Conservation (phyloP, 108 stramenopile species). For the Stephanodiscus minutulus region DNA sequence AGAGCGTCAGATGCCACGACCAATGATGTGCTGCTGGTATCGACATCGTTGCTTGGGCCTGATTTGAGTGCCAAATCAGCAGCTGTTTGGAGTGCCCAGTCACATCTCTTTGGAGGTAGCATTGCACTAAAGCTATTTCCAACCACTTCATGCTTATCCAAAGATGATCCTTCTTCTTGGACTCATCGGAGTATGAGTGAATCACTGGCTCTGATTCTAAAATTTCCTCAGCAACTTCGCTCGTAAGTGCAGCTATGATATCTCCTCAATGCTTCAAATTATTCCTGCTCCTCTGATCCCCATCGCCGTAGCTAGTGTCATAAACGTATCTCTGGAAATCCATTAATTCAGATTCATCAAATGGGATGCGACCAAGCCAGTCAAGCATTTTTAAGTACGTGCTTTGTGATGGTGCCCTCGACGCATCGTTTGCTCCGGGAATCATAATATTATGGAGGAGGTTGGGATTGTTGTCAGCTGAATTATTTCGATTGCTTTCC, state of each 20-base stretch:
- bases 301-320: constrained; percentile 64
- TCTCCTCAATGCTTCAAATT: constrained; percentile 84
- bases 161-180: constrained; percentile 29
- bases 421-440: constrained; percentile 61
- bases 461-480: constrained; percentile 34
- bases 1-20: neutral
- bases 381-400: constrained; percentile 83
- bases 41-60: constrained; percentile 27
- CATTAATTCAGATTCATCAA: constrained; percentile 86
- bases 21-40: too few relatives aligned
- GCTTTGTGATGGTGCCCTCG: constrained; percentile 79
- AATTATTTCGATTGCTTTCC: constrained; percentile 68
- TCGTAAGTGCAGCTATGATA: constrained; percentile 77
- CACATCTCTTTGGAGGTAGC: constrained; percentile 9
- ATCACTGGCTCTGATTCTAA: constrained; percentile 62
- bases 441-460: constrained; percentile 62
- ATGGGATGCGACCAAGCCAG: constrained; percentile 86
- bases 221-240: constrained; percentile 80
- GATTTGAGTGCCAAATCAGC: constrained; percentile 16
- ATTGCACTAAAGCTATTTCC: neutral
- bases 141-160: neutral
- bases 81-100: constrained; percentile 24
- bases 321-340: constrained; percentile 84
- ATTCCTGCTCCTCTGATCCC: constrained; percentile 70
- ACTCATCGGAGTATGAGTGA: constrained; percentile 37